phyloP scores from a whole-genome alignment of 345 rosid genomes.

The Citrus unshiu region DNA sequence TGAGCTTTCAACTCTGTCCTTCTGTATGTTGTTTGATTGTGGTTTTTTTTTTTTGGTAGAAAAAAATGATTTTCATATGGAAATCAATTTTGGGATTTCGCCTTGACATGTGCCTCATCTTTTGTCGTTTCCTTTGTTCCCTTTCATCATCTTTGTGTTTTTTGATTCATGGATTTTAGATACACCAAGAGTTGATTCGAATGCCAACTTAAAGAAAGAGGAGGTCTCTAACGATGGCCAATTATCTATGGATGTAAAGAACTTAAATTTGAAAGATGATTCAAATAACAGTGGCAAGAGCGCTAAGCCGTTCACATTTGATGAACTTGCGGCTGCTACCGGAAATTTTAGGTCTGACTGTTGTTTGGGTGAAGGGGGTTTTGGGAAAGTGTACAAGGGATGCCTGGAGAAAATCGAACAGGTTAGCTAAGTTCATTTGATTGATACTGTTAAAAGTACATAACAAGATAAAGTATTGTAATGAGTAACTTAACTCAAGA shows the following conservation, averaged over 20 bases:
- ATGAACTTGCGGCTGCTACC: constrained; percentile 60
- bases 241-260: constrained; percentile 41
- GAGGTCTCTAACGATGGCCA: constrained; percentile 41
- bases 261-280: constrained; percentile 46
- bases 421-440: constrained; percentile 32
- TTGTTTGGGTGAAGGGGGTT: constrained; percentile 88
- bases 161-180: constrained; percentile 33
- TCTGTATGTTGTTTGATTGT: constrained; percentile 1
- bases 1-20: constrained; percentile 1
- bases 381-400: constrained; percentile 82
- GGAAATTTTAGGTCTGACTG: constrained; percentile 58
- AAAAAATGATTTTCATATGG: too few relatives aligned
- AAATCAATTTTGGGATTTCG: neutral
- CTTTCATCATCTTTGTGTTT: neutral
- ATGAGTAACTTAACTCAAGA: neutral
- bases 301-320: constrained; percentile 52
- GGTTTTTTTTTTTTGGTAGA: too few relatives aligned
- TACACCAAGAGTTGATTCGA: constrained; percentile 40
- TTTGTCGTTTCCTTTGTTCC: constrained; percentile 10
- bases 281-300: constrained; percentile 20
- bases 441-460: neutral
- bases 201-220: constrained; percentile 32
- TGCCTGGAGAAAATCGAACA: constrained; percentile 44
- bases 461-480: neutral
- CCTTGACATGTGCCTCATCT: neutral